These are phyloP conservation scores for Colletotrichum noveboracense DNA, from an alignment of 2,329 filamentous ascomycete genomes.

Conservation along the genomic window DNA sequence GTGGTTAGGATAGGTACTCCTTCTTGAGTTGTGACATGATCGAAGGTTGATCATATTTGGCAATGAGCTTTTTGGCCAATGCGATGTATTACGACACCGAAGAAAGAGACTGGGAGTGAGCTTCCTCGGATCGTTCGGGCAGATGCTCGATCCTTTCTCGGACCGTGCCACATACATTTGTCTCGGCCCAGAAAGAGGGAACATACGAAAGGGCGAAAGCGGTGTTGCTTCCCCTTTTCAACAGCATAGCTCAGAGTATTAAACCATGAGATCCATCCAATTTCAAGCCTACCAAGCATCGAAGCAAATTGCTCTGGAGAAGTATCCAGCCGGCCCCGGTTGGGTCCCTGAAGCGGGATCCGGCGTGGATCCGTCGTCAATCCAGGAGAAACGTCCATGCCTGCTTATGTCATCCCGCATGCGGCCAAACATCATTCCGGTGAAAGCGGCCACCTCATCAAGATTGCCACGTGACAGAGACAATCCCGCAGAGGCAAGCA, in stretches of 20 bases:
- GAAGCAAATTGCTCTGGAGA: background rate
- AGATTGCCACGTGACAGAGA: slow-evolving; percentile 4
- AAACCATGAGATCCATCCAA: background rate
- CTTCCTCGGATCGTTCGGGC: background rate
- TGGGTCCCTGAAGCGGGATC: background rate
- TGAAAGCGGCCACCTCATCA: slow-evolving; percentile 17
- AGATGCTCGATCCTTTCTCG: background rate
- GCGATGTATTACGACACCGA: background rate
- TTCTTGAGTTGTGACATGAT: background rate
- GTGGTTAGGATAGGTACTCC: background rate
- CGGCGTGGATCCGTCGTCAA: background rate
- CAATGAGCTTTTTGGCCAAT: background rate
- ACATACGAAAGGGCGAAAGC: background rate
- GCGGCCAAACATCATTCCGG: slow-evolving; percentile 7
- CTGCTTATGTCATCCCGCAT: slow-evolving; percentile 13
- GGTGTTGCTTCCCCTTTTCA: background rate
- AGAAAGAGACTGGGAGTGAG: background rate
- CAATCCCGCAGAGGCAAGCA: background rate
- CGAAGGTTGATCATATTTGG: background rate
- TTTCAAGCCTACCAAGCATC: background rate
- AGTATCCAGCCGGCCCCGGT: background rate
- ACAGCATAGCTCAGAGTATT: background rate
- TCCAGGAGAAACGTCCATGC: background rate
- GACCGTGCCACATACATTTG: background rate
- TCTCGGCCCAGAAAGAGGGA: background rate